Percentiles rank a stretch among this genome's conserved stretches.
Conservation (phyloP, 1,284 basidiomycete species). For the Cystobasidium sp. region DNA sequence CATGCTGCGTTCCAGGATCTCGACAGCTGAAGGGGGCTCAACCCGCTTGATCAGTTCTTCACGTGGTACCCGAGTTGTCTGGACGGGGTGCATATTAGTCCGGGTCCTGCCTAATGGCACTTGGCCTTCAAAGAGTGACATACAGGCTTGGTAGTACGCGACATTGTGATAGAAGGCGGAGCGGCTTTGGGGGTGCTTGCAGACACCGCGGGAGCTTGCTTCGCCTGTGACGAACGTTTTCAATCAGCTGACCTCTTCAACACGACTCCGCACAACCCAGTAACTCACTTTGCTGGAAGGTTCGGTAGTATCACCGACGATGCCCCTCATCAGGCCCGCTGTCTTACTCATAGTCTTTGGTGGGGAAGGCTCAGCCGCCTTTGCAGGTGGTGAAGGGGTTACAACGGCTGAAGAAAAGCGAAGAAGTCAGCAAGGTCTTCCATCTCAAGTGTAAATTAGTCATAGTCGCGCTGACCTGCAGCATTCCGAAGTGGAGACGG, state of each 20-base stretch:
- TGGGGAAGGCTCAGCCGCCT: neutral
- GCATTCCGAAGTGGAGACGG: constrained; percentile 32
- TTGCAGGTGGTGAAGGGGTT: constrained; percentile 12
- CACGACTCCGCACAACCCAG: neutral
- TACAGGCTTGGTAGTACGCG: constrained; percentile 1
- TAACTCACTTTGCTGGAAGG: neutral
- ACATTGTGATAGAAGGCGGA: neutral
- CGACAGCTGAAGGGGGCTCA: constrained; percentile 17
- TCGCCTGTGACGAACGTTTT: neutral
- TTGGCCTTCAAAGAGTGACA: too few species aligned
- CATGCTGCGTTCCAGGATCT: constrained; percentile 31
- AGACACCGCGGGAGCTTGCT: neutral
- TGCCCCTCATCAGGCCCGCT: constrained; percentile 28
- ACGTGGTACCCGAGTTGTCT: constrained; percentile 26
- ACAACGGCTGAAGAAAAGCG: neutral
- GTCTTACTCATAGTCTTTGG: constrained; percentile 34
- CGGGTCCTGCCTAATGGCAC: too few species aligned
- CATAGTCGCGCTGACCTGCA: constrained; percentile 12
- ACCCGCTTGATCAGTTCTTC: constrained; percentile 33
- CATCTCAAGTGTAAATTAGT: neutral
- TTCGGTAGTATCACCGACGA: constrained; percentile 35
- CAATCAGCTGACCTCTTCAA: neutral
- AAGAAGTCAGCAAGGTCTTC: neutral
- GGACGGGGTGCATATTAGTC: neutral
- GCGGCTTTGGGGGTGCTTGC: neutral